Percentiles rank a stretch among this genome's conserved stretches.
Evolutionary conservation across 192 early-diverging fungal species (phyloP).

Genomic region (Linnemannia exigua): DNA sequence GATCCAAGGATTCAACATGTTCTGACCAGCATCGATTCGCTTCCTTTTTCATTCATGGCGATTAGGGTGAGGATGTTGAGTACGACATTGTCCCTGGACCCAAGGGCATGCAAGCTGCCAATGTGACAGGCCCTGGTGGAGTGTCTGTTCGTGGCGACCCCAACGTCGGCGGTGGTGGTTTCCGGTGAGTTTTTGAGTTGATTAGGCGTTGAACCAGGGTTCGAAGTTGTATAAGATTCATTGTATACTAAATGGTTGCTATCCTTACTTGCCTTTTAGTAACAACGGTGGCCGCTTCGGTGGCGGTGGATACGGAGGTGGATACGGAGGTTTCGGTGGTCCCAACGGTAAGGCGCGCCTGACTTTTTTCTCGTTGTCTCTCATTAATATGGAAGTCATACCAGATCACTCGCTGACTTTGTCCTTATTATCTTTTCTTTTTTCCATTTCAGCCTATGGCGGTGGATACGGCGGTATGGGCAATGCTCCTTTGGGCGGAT

Average conservation of each 20-base stretch:
- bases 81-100: constrained; percentile 79
- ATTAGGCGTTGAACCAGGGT: too few relatives aligned
- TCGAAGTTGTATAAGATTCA: not conserved
- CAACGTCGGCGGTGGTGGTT: constrained; percentile 59
- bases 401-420: not conserved
- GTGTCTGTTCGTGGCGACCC: constrained; percentile 83
- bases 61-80: constrained; percentile 75
- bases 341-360: constrained; percentile 34
- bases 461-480: constrained; percentile 52
- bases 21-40: constrained; percentile 5
- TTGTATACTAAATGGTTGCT: not conserved
- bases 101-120: constrained; percentile 89
- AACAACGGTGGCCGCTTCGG: constrained; percentile 37
- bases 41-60: constrained; percentile 16
- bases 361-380: not conserved
- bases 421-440: not conserved
- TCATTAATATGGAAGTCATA: not conserved
- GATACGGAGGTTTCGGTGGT: constrained; percentile 50
- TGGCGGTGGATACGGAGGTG: constrained; percentile 39
- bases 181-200: constrained; percentile 15
- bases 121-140: constrained; percentile 84
- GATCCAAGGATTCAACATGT: not conserved
- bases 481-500: constrained; percentile 34
- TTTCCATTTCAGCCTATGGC: constrained; percentile 16
- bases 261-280: not conserved